Evolutionary conservation across 805 yeast species (phyloP).

Genomic region (Vanderwaltozyma tropicalis): DNA sequence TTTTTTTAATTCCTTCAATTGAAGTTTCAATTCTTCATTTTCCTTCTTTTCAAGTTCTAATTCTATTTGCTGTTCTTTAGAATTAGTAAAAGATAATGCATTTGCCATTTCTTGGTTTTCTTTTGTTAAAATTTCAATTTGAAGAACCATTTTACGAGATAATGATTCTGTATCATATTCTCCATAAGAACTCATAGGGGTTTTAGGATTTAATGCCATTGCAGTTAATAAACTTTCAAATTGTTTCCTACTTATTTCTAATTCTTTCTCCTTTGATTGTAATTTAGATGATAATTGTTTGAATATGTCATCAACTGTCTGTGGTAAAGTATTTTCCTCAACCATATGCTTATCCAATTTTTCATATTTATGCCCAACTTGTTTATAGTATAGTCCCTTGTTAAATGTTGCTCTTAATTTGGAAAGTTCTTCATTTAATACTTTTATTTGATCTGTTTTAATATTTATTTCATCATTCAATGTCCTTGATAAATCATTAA

Average conservation of each 20-base stretch:
- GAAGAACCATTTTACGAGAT: constrained; percentile 58
- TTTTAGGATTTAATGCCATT: constrained; percentile 40
- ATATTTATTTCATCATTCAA: constrained; percentile 32
- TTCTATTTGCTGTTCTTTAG: constrained; percentile 60
- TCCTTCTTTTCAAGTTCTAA: constrained; percentile 48
- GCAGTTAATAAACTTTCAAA: constrained; percentile 55
- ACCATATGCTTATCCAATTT: not conserved
- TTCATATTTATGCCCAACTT: not conserved
- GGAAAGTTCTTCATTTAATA: constrained; percentile 36
- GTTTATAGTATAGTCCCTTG: constrained; percentile 27
- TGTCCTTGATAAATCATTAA: not conserved
- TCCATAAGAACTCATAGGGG: constrained; percentile 40
- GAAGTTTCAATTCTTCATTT: constrained; percentile 35
- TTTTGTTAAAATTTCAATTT: constrained; percentile 46
- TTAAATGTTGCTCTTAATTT: constrained; percentile 25
- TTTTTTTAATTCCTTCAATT: constrained; percentile 1
- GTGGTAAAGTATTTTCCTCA: constrained; percentile 27
- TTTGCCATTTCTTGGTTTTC: constrained; percentile 64
- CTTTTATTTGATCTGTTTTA: constrained; percentile 41
- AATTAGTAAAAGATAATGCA: constrained; percentile 62
- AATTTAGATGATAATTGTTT: constrained; percentile 38
- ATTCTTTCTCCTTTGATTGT: constrained; percentile 38
- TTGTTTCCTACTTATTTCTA: constrained; percentile 49
- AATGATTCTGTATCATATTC: constrained; percentile 63
- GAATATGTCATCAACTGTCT: constrained; percentile 38